Evolutionary conservation across 2,329 filamentous ascomycete genomes (phyloP).

Genomic region (Dactylellina parvicollis): DNA sequence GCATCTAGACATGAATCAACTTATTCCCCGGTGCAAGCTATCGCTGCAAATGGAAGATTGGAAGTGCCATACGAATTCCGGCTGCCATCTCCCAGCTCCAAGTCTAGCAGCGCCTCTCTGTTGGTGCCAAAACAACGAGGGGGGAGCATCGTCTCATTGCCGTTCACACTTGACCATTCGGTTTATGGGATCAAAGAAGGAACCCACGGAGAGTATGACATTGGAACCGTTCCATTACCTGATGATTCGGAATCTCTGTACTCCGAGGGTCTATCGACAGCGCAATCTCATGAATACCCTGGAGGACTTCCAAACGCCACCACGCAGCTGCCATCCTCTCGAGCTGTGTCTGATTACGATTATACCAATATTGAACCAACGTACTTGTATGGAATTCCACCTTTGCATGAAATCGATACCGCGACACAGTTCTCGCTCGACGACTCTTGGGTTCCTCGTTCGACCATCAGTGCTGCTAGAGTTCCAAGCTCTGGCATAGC

Average conservation of each 20-base stretch:
- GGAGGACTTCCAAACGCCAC: neutral
- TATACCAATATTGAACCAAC: neutral
- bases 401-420: conserved; percentile 9
- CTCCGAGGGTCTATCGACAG: conserved; percentile 7
- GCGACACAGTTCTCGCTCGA: conserved; percentile 6
- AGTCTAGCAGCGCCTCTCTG: conserved; percentile 4
- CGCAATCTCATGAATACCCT: neutral
- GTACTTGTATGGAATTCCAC: conserved; percentile 2
- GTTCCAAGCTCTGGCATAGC: conserved; percentile 26
- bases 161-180: conserved; percentile 13
- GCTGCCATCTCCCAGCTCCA: conserved; percentile 32
- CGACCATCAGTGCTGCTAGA: neutral
- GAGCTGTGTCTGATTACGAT: conserved; percentile 23
- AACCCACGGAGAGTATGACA: neutral
- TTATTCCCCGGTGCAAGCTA: neutral
- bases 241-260: neutral
- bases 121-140: neutral
- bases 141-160: conserved; percentile 17
- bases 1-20: conserved; percentile 9
- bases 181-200: neutral
- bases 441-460: conserved; percentile 6
- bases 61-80: conserved; percentile 19
- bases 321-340: conserved; percentile 23
- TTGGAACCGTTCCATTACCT: neutral
- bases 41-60: too few relatives aligned